Percentiles rank a stretch among this genome's conserved stretches.
These are phyloP conservation scores for Datura wrightii DNA, from an alignment of 257 asterid species.

Conservation along the genomic window DNA sequence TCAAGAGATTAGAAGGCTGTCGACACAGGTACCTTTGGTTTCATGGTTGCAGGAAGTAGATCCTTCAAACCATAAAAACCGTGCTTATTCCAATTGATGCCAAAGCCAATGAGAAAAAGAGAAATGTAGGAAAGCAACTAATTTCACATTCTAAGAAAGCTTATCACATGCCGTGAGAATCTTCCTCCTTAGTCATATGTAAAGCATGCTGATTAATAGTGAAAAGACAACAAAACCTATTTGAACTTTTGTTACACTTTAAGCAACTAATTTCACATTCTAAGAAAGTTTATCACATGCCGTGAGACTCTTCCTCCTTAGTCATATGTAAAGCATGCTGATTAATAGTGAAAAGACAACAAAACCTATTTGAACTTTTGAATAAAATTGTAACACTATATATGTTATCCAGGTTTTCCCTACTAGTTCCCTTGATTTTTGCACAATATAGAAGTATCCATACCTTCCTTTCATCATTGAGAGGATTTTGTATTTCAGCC, in stretches of 20 bases:
- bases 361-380: background rate
- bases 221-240: background rate
- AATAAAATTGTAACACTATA: background rate
- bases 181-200: background rate
- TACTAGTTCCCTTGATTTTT: background rate
- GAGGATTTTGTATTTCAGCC: background rate
- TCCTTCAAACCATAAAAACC: background rate
- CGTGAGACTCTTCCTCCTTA: background rate
- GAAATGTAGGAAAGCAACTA: background rate
- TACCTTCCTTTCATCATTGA: constrained; percentile 6
- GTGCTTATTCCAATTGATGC: background rate
- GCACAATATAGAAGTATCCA: background rate
- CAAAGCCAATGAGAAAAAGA: background rate
- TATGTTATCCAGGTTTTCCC: background rate
- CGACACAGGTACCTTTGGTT: constrained; percentile 69
- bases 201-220: background rate
- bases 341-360: background rate
- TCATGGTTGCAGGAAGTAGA: background rate
- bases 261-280: background rate
- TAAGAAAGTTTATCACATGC: background rate
- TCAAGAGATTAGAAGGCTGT: constrained; percentile 89
- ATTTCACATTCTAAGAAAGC: background rate
- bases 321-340: background rate
- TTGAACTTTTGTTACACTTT: background rate
- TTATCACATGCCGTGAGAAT: background rate